A percentile compares a stretch with the other conserved stretches of the same genome.
Conservation (phyloP, 116 monocot species). For the Zostera marina region DNA sequence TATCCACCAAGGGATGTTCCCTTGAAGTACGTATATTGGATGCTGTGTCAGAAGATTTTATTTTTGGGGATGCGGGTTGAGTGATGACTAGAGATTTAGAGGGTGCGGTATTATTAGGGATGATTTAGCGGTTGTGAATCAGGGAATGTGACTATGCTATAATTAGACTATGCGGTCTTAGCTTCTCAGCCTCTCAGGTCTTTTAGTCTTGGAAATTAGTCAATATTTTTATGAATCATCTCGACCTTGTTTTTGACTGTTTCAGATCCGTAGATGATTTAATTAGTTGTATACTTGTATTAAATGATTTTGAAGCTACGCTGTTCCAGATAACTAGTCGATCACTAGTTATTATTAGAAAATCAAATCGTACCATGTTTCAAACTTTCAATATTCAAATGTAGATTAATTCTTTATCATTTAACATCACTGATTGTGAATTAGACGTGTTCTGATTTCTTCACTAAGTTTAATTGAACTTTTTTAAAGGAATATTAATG, state of each 20-base stretch:
- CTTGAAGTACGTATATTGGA: slow-evolving; percentile 11
- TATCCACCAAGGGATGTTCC: slow-evolving; percentile 7
- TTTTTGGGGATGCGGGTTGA: neutral
- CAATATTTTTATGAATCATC: neutral
- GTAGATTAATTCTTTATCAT: neutral
- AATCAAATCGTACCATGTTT: neutral
- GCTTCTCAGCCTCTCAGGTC: neutral
- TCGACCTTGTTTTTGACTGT: neutral
- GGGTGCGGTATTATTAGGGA: no score
- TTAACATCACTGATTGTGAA: neutral
- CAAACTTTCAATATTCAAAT: neutral
- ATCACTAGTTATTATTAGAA: no score
- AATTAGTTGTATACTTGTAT: no score
- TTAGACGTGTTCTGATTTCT: neutral
- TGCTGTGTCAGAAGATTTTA: neutral
- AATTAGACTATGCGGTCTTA: neutral
- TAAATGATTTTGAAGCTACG: no score
- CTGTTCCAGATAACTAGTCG: no score
- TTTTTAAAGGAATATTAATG: slow-evolving; percentile 6
- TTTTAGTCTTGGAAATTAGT: no score
- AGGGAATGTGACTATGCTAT: neutral
- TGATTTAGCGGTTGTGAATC: no score
- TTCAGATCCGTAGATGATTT: neutral
- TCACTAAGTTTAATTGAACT: neutral
- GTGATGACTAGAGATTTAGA: no score